Evolutionary conservation across 495 filamentous ascomycete genomes (phyloP).

Genomic region (Penicillium turbatum): DNA sequence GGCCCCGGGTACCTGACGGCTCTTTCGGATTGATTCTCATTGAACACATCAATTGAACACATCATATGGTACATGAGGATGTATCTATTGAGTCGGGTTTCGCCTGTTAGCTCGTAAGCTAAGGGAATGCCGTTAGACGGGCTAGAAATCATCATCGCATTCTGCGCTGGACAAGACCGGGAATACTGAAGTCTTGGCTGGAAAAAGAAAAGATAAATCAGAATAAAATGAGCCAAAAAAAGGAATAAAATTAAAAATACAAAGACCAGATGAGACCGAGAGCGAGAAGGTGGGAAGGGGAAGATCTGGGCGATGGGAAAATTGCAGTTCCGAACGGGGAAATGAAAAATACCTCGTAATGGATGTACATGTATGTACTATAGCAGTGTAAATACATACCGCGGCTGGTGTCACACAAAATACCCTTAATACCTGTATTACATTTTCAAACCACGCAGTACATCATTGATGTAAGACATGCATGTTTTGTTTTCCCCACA

Average conservation of each 20-base stretch:
- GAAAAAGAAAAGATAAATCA: neutral
- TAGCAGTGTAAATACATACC: neutral
- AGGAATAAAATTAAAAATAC: neutral
- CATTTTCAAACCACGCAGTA: neutral
- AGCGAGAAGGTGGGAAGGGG: neutral
- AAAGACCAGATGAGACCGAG: neutral
- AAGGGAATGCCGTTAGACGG: slow-evolving; percentile 7
- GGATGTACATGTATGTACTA: neutral
- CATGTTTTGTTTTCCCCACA: neutral
- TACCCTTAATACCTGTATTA: neutral
- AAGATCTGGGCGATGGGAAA: neutral
- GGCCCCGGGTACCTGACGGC: neutral
- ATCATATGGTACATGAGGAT: neutral
- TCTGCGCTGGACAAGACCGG: slow-evolving; percentile 8
- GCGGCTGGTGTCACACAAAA: neutral
- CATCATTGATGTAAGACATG: too few relatives aligned
- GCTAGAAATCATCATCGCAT: neutral
- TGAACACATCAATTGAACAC: neutral
- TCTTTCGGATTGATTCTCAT: neutral
- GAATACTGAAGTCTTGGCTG: slow-evolving; percentile 8
- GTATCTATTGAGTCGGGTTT: neutral
- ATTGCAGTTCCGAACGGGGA: neutral
- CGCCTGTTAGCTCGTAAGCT: neutral
- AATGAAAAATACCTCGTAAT: neutral
- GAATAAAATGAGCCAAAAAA: neutral